Evolutionary conservation across 345 rosid genomes (phyloP), one percentile per base, ranked within the genome.

Genomic region (Boechera stricta): DNA sequence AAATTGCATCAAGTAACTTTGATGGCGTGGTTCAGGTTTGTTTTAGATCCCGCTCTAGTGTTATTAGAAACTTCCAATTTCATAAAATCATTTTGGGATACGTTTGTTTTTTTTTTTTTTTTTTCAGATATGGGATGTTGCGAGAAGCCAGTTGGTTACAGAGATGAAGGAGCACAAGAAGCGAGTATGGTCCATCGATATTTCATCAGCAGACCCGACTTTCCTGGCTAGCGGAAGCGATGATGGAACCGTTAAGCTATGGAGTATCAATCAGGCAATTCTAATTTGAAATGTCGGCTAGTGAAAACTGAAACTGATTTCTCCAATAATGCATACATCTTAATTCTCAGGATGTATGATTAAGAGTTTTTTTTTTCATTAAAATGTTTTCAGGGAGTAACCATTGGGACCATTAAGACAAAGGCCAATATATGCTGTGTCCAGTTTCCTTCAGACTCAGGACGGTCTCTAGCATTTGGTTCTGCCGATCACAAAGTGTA

Each of bases 181-280:
- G 84, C 88, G 99, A 1, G 92, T 95, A 39, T 95, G 99, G 99
- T 92, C 99, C 57, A 83, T 95, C 6, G 97, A 92, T 80, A 88
- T 89, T 39, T 89, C 99, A 60, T 81, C 92, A 68, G 93, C 90
- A 72, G 91, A 92, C 69, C 99, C 97, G n/a, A 95, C 96, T 16
- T 69, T 92, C 83, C 71, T 95, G 80, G 99, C 98, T 45, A 95
- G 99, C 7, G 98, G 98, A 77, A 92, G 99, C 26, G 98, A 95
- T 61, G 98, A 95, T 82, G 84, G 96, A 75, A 87, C 94, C 35
- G 92, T 95, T 73, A 95, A 92, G 93, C 96, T 92, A 71, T 95
- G 99, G 99, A 95, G 90, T 83, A 92, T 95, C 97, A 92, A 95
- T 91, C 99, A 95, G 97, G 99, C 97, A 95, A 92, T 88, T 88